These are phyloP conservation scores for Voacanga thouarsii DNA, from an alignment of 257 asterid species.

Conservation along the genomic window DNA sequence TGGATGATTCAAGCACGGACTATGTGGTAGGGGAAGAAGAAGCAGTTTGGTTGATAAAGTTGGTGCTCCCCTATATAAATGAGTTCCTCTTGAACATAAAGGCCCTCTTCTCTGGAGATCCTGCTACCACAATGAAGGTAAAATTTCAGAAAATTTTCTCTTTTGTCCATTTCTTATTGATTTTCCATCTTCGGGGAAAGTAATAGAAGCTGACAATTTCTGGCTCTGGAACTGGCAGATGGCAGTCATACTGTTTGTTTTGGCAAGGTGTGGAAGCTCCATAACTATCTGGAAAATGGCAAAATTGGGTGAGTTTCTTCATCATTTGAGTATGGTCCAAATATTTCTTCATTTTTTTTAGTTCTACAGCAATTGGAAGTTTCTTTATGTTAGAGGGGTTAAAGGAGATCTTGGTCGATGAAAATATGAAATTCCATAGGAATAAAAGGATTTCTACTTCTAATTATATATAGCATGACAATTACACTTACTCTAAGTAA, in stretches of 20 bases:
- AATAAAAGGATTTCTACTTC: too few species aligned
- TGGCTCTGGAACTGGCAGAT: constrained; percentile 53
- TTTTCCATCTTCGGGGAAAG: neutral
- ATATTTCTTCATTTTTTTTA: neutral
- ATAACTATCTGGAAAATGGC: constrained; percentile 85
- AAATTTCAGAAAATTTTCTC: neutral
- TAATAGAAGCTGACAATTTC: constrained; percentile 28
- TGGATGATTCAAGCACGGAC: constrained; percentile 32
- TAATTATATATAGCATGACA: too few species aligned
- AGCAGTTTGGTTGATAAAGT: constrained; percentile 63
- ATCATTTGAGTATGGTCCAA: constrained; percentile 4
- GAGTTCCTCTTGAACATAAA: constrained; percentile 65
- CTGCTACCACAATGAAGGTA: constrained; percentile 94
- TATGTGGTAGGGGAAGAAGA: constrained; percentile 80
- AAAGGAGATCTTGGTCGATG: too few species aligned
- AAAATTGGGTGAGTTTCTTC: constrained; percentile 56
- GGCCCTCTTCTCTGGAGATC: constrained; percentile 97
- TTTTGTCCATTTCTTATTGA: neutral
- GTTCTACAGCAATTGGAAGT: too few species aligned
- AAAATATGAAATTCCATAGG: too few species aligned
- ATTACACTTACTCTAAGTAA: too few species aligned
- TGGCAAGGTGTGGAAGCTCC: constrained; percentile 88
- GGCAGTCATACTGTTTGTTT: constrained; percentile 76
- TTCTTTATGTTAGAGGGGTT: too few species aligned
- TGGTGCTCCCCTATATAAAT: constrained; percentile 64